Conservation (phyloP, 495 filamentous ascomycete species). For the Talaromyces proteolyticus region DNA sequence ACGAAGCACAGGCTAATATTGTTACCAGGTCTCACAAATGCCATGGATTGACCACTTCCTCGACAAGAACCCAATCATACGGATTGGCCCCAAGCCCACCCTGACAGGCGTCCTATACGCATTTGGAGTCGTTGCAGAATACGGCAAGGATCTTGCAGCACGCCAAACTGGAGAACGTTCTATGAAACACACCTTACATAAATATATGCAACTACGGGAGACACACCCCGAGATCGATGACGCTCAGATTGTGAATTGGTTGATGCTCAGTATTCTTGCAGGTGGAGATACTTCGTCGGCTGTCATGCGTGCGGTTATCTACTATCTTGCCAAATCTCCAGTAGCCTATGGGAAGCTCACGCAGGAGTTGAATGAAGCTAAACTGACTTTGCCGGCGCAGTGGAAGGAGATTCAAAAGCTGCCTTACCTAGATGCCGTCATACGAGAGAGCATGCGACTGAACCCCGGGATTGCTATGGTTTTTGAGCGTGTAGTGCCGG, state of each 20-base stretch:
- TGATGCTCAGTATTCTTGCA: constrained; percentile 18
- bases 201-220: too few species aligned
- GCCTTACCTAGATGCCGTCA: constrained; percentile 58
- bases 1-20: too few species aligned
- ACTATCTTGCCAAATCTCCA: constrained; percentile 17
- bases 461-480: constrained; percentile 56
- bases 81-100: too few species aligned
- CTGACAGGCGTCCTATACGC: too few species aligned
- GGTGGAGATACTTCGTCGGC: constrained; percentile 22
- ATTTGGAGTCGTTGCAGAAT: too few species aligned
- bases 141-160: too few species aligned
- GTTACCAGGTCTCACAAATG: too few species aligned
- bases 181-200: too few species aligned
- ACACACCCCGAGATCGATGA: too few species aligned
- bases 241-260: constrained; percentile 20
- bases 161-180: too few species aligned
- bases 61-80: too few species aligned
- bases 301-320: constrained; percentile 16
- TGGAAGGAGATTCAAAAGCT: constrained; percentile 24
- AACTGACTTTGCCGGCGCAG: neutral
- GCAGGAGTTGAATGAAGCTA: constrained; percentile 10
- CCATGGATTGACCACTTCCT: too few species aligned
- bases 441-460: constrained; percentile 64
- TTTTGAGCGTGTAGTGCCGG: constrained; percentile 59
- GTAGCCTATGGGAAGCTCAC: constrained; percentile 8